Percentiles rank a stretch among this genome's conserved stretches.
phyloP scores from a whole-genome alignment of 805 yeast genomes.

The Ogataea pignaliae region DNA sequence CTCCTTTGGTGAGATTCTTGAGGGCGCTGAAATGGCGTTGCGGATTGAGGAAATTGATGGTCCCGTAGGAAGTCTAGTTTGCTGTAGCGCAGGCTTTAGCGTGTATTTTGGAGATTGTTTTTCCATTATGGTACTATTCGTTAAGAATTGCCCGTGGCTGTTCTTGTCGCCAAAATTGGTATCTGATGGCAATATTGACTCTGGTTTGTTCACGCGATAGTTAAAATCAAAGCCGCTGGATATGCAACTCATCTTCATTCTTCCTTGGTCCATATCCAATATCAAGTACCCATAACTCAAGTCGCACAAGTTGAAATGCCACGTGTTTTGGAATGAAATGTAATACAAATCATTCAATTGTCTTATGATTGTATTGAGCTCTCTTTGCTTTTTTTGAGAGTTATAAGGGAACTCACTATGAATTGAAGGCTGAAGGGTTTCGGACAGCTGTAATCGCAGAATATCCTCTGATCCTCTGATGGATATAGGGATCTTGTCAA shows the following conservation, averaged over 20 bases:
- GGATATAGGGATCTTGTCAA: constrained; percentile 58
- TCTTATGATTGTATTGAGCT: constrained; percentile 38
- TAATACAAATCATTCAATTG: constrained; percentile 57
- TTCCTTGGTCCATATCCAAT: constrained; percentile 40
- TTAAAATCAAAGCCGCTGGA: constrained; percentile 64
- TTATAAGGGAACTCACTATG: constrained; percentile 19
- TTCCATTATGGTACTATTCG: too few species aligned
- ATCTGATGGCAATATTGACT: too few species aligned
- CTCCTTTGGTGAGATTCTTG: too few species aligned
- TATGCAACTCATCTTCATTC: constrained; percentile 46
- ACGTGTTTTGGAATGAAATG: constrained; percentile 62
- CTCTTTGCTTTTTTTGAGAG: constrained; percentile 35
- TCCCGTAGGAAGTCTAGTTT: too few species aligned
- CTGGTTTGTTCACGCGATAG: constrained; percentile 31
- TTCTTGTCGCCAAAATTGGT: too few species aligned
- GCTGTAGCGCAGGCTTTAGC: too few species aligned
- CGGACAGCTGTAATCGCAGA: constrained; percentile 25
- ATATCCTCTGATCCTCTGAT: constrained; percentile 31
- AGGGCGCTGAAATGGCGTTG: too few species aligned
- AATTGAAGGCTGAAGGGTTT: background rate
- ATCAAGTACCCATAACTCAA: constrained; percentile 45
- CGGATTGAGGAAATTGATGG: too few species aligned
- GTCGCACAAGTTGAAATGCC: constrained; percentile 78
- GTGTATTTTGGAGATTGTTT: too few species aligned
- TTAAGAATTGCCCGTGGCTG: too few species aligned